Percentiles rank a stretch among this genome's conserved stretches.
Evolutionary conservation across 2,329 filamentous ascomycete species (phyloP).

Genomic region (Aspergillus sp.): DNA sequence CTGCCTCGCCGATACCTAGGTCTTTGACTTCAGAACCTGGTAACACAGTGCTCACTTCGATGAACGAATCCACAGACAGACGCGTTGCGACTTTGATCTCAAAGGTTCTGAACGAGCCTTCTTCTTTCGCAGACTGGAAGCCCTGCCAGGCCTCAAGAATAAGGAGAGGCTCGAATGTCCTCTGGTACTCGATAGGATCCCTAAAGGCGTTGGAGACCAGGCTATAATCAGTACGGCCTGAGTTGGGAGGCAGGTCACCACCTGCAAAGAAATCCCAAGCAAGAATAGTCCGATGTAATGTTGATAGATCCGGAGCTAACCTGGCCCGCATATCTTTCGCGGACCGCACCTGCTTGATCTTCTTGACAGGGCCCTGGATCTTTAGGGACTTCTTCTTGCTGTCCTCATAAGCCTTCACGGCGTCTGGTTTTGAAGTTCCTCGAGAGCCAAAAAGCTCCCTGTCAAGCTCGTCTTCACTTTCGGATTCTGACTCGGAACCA

Average conservation of each 20-base stretch:
- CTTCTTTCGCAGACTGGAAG: conserved; percentile 87
- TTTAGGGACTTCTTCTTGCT: conserved; percentile 56
- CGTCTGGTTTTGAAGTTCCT: conserved; percentile 42
- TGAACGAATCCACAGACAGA: conserved; percentile 87
- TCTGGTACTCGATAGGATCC: conserved; percentile 78
- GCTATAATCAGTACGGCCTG: conserved; percentile 71
- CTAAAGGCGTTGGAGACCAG: conserved; percentile 78
- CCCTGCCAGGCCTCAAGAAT: conserved; percentile 95
- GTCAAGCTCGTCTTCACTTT: conserved; percentile 76
- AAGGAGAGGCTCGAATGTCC: conserved; percentile 86
- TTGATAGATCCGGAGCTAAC: conserved; percentile 83
- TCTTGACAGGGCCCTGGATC: conserved; percentile 76
- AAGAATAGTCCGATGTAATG: conserved; percentile 82
- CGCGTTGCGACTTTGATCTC: conserved; percentile 87
- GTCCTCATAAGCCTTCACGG: conserved; percentile 52
- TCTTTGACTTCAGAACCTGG: conserved; percentile 72
- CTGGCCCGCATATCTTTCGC: conserved; percentile 93
- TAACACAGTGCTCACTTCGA: conserved; percentile 88
- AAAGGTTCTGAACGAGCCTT: conserved; percentile 78
- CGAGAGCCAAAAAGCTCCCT: conserved; percentile 67
- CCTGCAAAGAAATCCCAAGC: conserved; percentile 94
- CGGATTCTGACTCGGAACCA: conserved; percentile 66
- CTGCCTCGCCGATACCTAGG: conserved; percentile 75
- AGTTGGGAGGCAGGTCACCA: conserved; percentile 80
- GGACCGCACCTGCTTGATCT: conserved; percentile 77